Evolutionary conservation across 371 early-diverging fungal genomes (phyloP).

Genomic region (Mucor piriformis): DNA sequence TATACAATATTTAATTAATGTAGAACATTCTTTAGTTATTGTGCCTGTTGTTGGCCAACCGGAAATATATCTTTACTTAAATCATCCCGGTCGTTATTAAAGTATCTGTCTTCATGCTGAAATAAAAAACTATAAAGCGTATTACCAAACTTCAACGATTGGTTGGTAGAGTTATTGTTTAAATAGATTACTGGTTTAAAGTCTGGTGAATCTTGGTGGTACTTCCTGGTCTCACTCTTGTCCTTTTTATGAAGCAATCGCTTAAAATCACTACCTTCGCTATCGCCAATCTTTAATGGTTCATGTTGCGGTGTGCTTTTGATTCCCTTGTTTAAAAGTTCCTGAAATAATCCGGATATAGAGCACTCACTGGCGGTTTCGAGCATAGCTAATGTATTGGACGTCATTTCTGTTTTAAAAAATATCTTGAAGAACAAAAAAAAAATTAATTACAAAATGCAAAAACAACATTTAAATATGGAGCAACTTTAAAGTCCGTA

Average conservation of each 20-base stretch:
- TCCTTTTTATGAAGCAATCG: conserved; percentile 30
- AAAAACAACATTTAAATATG: no score
- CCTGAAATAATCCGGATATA: conserved; percentile 20
- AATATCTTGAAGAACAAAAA: no score
- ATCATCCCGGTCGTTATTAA: conserved; percentile 38
- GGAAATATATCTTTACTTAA: conserved; percentile 50
- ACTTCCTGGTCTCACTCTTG: neutral
- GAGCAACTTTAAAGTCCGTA: no score
- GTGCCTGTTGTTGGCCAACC: conserved; percentile 8
- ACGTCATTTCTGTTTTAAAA: conserved; percentile 6
- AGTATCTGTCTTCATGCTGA: conserved; percentile 41
- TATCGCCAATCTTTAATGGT: conserved; percentile 12
- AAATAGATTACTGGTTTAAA: conserved; percentile 21
- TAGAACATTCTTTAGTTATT: neutral
- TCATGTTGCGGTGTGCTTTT: neutral
- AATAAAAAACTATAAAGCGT: conserved; percentile 28
- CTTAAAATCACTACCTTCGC: conserved; percentile 37
- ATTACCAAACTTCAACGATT: conserved; percentile 12
- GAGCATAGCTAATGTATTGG: conserved; percentile 1
- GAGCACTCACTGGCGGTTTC: conserved; percentile 11
- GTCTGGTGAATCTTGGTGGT: conserved; percentile 21
- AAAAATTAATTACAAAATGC: no score
- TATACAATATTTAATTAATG: neutral
- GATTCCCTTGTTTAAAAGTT: conserved; percentile 7
- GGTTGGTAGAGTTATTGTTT: conserved; percentile 1